Evolutionary conservation across 2,329 filamentous ascomycete species (phyloP).

Genomic region (Cordyceps pruinosa): DNA sequence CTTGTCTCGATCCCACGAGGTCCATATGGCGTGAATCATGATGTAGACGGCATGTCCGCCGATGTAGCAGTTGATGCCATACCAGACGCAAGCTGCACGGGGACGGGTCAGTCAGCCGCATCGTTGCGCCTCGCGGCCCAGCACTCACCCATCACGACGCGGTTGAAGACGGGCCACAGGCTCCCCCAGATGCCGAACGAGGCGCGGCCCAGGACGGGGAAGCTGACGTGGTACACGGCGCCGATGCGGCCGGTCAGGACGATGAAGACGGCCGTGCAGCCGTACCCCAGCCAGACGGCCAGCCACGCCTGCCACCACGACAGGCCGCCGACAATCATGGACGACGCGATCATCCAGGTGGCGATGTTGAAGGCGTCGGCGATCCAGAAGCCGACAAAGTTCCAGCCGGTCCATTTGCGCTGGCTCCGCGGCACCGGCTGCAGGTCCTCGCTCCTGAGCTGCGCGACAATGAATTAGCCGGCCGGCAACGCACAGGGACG

Average conservation of each 20-base stretch:
- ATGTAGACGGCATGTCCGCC: conserved; percentile 78
- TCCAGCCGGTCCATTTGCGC: conserved; percentile 79
- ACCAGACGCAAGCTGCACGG: conserved; percentile 67
- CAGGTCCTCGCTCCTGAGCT: conserved; percentile 76
- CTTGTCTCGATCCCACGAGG: conserved; percentile 50
- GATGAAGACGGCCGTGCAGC: conserved; percentile 68
- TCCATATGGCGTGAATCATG: conserved; percentile 85
- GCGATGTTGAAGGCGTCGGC: conserved; percentile 84
- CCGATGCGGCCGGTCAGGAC: conserved; percentile 76
- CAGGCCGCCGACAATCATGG: conserved; percentile 69
- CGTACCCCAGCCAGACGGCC: conserved; percentile 80
- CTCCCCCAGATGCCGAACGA: conserved; percentile 87
- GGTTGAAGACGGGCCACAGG: conserved; percentile 83
- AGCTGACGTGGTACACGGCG: conserved; percentile 81
- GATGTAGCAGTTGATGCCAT: conserved; percentile 79
- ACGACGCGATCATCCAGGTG: conserved; percentile 88
- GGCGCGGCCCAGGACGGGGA: conserved; percentile 70
- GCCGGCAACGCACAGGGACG: neutral
- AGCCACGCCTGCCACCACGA: conserved; percentile 91
- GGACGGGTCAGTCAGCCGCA: conserved; percentile 15
- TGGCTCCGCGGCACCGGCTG: conserved; percentile 73
- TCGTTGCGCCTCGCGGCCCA: no score
- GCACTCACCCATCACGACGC: conserved; percentile 62
- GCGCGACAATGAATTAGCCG: neutral
- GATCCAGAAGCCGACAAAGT: conserved; percentile 84